Evolutionary conservation across 139 green algal species (phyloP).

Genomic region (Chlorella sp.): DNA sequence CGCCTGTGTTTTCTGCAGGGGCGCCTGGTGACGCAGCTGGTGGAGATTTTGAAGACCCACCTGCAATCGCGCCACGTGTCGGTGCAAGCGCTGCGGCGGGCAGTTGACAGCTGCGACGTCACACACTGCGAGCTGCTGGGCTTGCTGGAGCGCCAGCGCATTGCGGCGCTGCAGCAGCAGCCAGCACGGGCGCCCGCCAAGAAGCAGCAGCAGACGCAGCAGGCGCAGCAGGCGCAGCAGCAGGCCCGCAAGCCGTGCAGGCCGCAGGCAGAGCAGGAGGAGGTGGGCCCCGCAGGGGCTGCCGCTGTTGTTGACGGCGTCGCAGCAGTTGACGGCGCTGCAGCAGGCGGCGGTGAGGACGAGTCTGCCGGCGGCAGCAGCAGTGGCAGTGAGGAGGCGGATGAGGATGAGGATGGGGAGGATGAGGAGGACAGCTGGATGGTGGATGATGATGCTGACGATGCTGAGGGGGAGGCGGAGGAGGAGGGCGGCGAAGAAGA

Average conservation of each 20-base stretch:
- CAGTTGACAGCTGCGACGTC: not conserved
- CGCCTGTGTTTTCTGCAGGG: not conserved
- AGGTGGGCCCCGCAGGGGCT: not conserved
- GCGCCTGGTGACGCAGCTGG: slow-evolving; percentile 7
- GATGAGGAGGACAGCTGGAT: slow-evolving; percentile 25
- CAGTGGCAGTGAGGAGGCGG: not conserved
- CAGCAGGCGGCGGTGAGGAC: not conserved
- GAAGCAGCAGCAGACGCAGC: too few relatives aligned
- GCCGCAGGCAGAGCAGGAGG: not conserved
- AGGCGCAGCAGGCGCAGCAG: not conserved
- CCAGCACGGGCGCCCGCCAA: not conserved
- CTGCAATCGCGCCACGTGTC: not conserved
- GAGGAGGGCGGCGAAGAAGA: not conserved
- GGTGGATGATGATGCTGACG: not conserved
- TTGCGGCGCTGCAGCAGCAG: slow-evolving; percentile 19
- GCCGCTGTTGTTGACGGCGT: not conserved
- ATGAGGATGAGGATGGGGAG: not conserved
- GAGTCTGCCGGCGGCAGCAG: not conserved
- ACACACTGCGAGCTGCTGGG: slow-evolving; percentile 21
- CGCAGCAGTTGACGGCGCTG: not conserved
- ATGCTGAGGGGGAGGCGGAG: too few relatives aligned
- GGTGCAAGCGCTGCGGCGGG: not conserved
- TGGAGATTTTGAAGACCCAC: slow-evolving; percentile 31
- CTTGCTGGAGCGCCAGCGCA: slow-evolving; percentile 14
- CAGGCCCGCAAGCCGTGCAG: not conserved